Percentiles rank a stretch among this genome's conserved stretches.
Evolutionary conservation across 1,139 yeast species (phyloP).

Genomic region (Suhomyces bolitotheri): DNA sequence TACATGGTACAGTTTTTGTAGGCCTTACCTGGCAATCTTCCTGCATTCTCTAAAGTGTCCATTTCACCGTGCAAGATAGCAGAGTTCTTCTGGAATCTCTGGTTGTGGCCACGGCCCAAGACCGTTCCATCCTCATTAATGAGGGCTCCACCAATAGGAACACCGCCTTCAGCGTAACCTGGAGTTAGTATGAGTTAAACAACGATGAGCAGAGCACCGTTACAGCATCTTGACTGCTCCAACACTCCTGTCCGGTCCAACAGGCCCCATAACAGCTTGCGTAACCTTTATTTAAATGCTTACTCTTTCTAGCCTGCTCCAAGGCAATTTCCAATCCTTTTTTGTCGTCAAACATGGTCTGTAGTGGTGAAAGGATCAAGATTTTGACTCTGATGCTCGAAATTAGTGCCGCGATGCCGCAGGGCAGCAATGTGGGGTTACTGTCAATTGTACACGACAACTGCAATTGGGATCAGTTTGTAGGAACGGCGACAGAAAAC

Average conservation of each 20-base stretch:
- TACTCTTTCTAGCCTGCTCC: constrained; percentile 68
- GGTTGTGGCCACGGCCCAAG: constrained; percentile 84
- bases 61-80: constrained; percentile 91
- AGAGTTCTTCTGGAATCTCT: constrained; percentile 77
- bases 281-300: too few relatives aligned
- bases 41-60: constrained; percentile 84
- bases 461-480: too few relatives aligned
- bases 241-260: too few relatives aligned
- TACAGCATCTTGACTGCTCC: not conserved
- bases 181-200: constrained; percentile 9
- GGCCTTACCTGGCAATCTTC: constrained; percentile 68
- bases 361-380: not conserved
- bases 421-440: too few relatives aligned
- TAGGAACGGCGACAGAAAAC: too few relatives aligned
- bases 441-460: too few relatives aligned
- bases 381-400: too few relatives aligned
- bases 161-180: constrained; percentile 82
- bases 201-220: not conserved
- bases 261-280: too few relatives aligned
- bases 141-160: constrained; percentile 82
- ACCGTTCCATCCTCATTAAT: constrained; percentile 75
- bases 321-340: constrained; percentile 69
- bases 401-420: too few relatives aligned
- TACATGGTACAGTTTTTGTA: constrained; percentile 79
- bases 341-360: constrained; percentile 50